Percentiles rank a stretch among this genome's conserved stretches.
Evolutionary conservation across 768 basidiomycete species (phyloP).

Genomic region (Tylopilus sp.): DNA sequence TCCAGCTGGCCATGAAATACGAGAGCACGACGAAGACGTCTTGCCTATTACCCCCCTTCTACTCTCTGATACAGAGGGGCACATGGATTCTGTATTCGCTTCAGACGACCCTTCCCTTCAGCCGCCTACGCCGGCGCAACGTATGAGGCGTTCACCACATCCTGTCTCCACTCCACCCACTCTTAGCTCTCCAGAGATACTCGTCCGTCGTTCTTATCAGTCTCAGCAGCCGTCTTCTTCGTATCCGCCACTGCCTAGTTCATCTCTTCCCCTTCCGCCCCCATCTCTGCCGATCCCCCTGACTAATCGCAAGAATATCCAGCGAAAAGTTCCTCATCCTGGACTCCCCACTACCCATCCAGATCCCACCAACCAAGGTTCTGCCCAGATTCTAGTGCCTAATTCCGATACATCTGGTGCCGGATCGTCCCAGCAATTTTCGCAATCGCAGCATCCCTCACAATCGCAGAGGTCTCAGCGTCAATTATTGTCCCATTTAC

Average conservation of each 20-base stretch:
- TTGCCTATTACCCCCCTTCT: background rate
- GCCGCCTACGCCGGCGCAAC: constrained; percentile 31
- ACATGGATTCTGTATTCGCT: background rate
- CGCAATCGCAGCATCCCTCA: constrained; percentile 25
- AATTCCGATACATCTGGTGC: constrained; percentile 52
- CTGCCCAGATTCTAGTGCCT: constrained; percentile 48
- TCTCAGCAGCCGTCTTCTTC: constrained; percentile 7
- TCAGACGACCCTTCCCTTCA: constrained; percentile 16
- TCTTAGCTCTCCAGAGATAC: constrained; percentile 9
- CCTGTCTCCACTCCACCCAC: constrained; percentile 3
- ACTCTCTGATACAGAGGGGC: constrained; percentile 14
- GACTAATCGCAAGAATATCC: constrained; percentile 26
- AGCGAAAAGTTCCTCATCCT: constrained; percentile 49
- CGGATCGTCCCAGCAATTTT: constrained; percentile 32
- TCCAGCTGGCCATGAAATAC: background rate
- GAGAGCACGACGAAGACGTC: constrained; percentile 1
- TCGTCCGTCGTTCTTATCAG: background rate
- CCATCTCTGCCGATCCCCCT: constrained; percentile 5
- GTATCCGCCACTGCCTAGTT: constrained; percentile 13
- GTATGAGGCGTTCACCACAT: constrained; percentile 5
- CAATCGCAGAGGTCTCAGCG: constrained; percentile 32
- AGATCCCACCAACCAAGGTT: constrained; percentile 29
- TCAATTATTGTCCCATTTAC: constrained; percentile 7
- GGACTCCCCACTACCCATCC: constrained; percentile 31
- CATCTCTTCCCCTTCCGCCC: constrained; percentile 7